phyloP scores from a whole-genome alignment of 192 early-diverging fungal genomes.

The Podila minutissima region DNA sequence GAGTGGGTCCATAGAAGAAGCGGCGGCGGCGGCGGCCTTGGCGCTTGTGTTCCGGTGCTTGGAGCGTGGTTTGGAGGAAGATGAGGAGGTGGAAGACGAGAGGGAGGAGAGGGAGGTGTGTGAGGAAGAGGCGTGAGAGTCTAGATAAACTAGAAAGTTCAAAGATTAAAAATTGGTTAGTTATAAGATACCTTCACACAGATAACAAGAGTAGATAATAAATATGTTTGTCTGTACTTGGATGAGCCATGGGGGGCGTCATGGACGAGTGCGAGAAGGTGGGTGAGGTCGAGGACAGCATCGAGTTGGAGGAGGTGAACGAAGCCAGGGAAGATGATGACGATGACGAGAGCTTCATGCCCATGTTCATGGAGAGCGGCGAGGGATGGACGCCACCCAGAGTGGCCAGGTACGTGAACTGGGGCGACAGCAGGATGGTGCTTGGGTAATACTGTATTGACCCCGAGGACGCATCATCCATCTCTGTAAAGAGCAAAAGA shows the following conservation, averaged over 20 bases:
- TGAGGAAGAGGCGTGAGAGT: not conserved
- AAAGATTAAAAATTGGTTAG: not conserved
- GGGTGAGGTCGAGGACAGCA: not conserved
- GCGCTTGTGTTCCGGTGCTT: not conserved
- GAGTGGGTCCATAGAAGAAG: not conserved
- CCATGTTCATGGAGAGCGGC: not conserved
- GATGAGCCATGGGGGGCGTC: not conserved
- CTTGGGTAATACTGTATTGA: constrained; percentile 12
- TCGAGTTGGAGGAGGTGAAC: not conserved
- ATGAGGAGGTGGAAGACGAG: not conserved
- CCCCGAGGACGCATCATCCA: not conserved
- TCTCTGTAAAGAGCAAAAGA: no score
- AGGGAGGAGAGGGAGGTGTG: not conserved
- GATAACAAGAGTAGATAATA: no score
- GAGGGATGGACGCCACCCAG: not conserved
- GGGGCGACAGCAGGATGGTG: constrained; percentile 5
- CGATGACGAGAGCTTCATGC: not conserved
- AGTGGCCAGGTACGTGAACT: constrained; percentile 2
- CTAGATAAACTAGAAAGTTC: not conserved
- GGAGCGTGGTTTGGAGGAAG: not conserved
- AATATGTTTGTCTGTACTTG: not conserved
- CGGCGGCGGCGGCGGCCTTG: not conserved
- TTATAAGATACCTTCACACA: no score
- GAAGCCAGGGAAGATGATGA: constrained; percentile 3
- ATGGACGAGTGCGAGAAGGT: not conserved